Conservation (phyloP, 768 basidiomycete species). For the Tulasnella sp. region DNA sequence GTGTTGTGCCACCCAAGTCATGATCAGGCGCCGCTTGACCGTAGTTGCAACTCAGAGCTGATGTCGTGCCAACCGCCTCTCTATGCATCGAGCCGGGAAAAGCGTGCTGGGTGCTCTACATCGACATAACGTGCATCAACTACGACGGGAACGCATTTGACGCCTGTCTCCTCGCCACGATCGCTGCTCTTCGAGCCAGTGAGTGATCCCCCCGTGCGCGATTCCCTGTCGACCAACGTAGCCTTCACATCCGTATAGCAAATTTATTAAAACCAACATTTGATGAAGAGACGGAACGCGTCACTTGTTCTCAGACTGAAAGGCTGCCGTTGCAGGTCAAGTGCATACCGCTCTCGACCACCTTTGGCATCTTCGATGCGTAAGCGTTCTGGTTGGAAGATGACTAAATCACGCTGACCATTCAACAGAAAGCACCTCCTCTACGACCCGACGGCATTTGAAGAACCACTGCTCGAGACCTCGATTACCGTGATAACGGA, state of each 20-base stretch:
- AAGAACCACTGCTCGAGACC: slow-evolving; percentile 82
- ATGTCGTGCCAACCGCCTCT: slow-evolving; percentile 62
- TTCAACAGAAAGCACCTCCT: slow-evolving; percentile 62
- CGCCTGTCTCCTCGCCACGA: slow-evolving; percentile 83
- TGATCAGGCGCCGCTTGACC: neutral
- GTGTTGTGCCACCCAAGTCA: neutral
- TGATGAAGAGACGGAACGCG: slow-evolving; percentile 65
- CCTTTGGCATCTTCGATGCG: slow-evolving; percentile 84
- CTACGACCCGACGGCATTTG: slow-evolving; percentile 86
- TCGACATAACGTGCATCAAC: slow-evolving; percentile 94
- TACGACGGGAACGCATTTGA: slow-evolving; percentile 97
- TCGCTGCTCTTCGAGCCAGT: slow-evolving; percentile 87
- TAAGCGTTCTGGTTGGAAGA: slow-evolving; percentile 46
- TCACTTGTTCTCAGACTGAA: slow-evolving; percentile 61
- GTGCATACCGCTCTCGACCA: slow-evolving; percentile 54
- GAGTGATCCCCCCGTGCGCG: slow-evolving; percentile 42
- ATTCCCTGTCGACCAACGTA: neutral
- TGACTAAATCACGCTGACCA: neutral
- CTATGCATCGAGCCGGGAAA: slow-evolving; percentile 82
- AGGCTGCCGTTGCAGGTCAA: slow-evolving; percentile 54
- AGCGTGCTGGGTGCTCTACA: slow-evolving; percentile 90
- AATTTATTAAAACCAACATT: slow-evolving; percentile 70
- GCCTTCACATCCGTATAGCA: slow-evolving; percentile 49
- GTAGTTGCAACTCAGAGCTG: slow-evolving; percentile 54
- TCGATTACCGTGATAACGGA: slow-evolving; percentile 66